phyloP scores from a whole-genome alignment of 2,329 filamentous ascomycete species.

The Cytospora schulzeri region DNA sequence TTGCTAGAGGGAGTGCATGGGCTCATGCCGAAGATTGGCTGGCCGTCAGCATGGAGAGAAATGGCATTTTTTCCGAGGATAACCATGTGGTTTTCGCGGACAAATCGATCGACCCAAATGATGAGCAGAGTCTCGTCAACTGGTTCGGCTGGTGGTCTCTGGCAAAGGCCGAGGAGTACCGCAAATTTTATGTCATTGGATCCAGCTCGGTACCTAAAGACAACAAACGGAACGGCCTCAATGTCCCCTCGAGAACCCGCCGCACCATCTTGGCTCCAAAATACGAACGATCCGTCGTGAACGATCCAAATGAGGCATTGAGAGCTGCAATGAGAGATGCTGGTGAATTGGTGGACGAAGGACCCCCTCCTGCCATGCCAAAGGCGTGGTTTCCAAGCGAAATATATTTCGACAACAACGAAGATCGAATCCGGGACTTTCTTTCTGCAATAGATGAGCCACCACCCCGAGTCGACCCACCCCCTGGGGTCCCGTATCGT shows the following conservation, averaged over 20 bases:
- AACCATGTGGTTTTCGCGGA: constrained; percentile 50
- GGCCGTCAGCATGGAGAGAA: constrained; percentile 16
- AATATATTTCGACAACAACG: constrained; percentile 9
- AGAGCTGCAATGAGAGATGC: constrained; percentile 29
- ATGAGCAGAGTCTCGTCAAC: constrained; percentile 64
- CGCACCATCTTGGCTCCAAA: constrained; percentile 40
- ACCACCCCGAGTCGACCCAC: background rate
- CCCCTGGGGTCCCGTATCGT: too few species aligned
- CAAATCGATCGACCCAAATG: constrained; percentile 53
- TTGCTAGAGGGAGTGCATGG: constrained; percentile 18
- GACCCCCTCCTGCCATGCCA: background rate
- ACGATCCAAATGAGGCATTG: constrained; percentile 41
- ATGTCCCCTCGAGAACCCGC: constrained; percentile 2
- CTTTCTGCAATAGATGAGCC: constrained; percentile 20
- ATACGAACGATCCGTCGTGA: constrained; percentile 40
- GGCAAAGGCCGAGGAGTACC: constrained; percentile 50
- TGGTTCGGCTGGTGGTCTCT: constrained; percentile 65
- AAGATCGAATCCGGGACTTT: constrained; percentile 1
- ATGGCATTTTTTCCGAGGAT: constrained; percentile 37
- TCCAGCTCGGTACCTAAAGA: constrained; percentile 38
- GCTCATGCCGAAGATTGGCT: constrained; percentile 6
- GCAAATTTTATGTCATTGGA: constrained; percentile 59
- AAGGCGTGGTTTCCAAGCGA: constrained; percentile 3
- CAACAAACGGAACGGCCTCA: background rate
- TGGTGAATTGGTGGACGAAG: constrained; percentile 9